Percentiles rank a stretch among this genome's conserved stretches.
Evolutionary conservation across 495 filamentous ascomycete species (phyloP).

Genomic region (Neurospora sp.): DNA sequence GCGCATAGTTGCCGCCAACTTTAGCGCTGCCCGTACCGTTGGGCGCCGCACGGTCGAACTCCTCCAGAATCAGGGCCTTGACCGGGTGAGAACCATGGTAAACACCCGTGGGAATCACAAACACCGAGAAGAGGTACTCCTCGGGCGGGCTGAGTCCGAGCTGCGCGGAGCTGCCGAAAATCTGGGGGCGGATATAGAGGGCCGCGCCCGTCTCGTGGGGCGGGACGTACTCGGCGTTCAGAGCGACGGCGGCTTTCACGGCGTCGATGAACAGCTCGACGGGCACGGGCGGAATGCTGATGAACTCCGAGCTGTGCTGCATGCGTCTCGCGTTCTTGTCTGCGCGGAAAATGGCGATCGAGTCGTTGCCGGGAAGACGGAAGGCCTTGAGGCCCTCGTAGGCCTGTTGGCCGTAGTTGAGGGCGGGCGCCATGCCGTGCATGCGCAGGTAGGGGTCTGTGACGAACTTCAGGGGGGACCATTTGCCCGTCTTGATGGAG

Average conservation of each 20-base stretch:
- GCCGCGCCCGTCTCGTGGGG: slow-evolving; percentile 74
- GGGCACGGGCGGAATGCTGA: slow-evolving; percentile 70
- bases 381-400: slow-evolving; percentile 93
- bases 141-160: slow-evolving; percentile 73
- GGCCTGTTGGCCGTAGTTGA: slow-evolving; percentile 91
- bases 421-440: slow-evolving; percentile 80
- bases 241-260: slow-evolving; percentile 67
- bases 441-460: slow-evolving; percentile 67
- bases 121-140: slow-evolving; percentile 81
- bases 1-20: slow-evolving; percentile 74
- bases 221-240: slow-evolving; percentile 83
- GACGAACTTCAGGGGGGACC: slow-evolving; percentile 65
- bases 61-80: slow-evolving; percentile 65
- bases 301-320: slow-evolving; percentile 63
- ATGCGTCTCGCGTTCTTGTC: slow-evolving; percentile 71
- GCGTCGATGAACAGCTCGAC: slow-evolving; percentile 59
- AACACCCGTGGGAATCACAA: slow-evolving; percentile 75
- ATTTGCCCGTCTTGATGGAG: slow-evolving; percentile 57
- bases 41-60: slow-evolving; percentile 66
- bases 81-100: slow-evolving; percentile 82
- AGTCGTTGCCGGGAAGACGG: slow-evolving; percentile 50
- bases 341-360: slow-evolving; percentile 74
- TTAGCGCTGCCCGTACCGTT: slow-evolving; percentile 66
- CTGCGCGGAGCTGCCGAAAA: slow-evolving; percentile 78
- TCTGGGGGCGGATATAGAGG: slow-evolving; percentile 78